A percentile compares a stretch with the other conserved stretches of the same genome.
These are phyloP conservation scores for Wickerhamomyces canadensis DNA, from an alignment of 805 yeast genomes.

Conservation along the genomic window DNA sequence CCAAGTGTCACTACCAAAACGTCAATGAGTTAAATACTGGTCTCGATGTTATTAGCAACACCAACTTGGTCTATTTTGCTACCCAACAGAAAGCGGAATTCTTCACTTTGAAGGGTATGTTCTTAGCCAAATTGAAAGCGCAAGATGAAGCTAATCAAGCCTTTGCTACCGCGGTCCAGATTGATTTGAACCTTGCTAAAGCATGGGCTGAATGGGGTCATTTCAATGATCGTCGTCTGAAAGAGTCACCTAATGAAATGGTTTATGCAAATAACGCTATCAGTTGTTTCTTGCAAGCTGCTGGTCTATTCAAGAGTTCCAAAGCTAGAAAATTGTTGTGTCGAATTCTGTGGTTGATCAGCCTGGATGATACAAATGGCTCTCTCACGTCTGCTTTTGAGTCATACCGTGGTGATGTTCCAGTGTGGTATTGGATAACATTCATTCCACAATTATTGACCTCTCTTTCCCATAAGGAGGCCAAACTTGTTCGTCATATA, in stretches of 20 bases:
- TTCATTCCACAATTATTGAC: constrained; percentile 92
- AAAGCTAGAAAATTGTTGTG: constrained; percentile 86
- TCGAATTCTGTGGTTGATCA: constrained; percentile 87
- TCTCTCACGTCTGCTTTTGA: constrained; percentile 84
- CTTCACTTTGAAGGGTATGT: constrained; percentile 97
- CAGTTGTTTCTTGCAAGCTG: constrained; percentile 95
- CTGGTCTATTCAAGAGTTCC: constrained; percentile 89
- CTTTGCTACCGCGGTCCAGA: constrained; percentile 95
- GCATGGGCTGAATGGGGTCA: constrained; percentile 99
- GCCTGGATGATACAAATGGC: constrained; percentile 82
- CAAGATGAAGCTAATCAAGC: constrained; percentile 97
- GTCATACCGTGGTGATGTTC: constrained; percentile 89
- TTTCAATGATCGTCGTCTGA: constrained; percentile 83
- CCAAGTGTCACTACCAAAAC: constrained; percentile 94
- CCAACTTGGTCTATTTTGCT: constrained; percentile 92
- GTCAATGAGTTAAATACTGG: constrained; percentile 90
- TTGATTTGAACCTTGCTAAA: constrained; percentile 88
- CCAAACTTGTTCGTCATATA: constrained; percentile 80
- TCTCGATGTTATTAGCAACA: constrained; percentile 91
- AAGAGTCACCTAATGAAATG: constrained; percentile 76
- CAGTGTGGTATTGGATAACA: constrained; percentile 99
- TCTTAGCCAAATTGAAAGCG: constrained; percentile 82
- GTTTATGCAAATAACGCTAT: constrained; percentile 89
- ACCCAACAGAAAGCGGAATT: constrained; percentile 98
- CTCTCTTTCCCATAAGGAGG: constrained; percentile 86